These are phyloP conservation scores for Talaromyces islandicus DNA, from an alignment of 2,329 filamentous ascomycete species.

Conservation along the genomic window DNA sequence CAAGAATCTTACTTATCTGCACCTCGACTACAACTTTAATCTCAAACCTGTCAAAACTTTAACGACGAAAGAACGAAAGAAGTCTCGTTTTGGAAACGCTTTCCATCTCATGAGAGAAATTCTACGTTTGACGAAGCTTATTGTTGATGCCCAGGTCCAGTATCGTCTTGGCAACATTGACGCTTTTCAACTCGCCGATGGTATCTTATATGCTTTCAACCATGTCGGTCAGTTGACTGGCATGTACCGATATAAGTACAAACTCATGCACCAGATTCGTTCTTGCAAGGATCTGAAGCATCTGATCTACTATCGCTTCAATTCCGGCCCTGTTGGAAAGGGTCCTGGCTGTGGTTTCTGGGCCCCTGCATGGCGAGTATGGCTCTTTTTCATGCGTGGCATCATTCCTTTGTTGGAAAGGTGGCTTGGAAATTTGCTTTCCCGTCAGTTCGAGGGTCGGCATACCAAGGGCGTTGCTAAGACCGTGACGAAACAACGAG, in stretches of 20 bases:
- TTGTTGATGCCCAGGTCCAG: constrained; percentile 97
- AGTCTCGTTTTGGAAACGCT: constrained; percentile 97
- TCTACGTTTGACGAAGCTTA: constrained; percentile 87
- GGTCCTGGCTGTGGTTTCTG: constrained; percentile 98
- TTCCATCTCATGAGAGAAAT: constrained; percentile 99
- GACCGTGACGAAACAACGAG: constrained; percentile 97
- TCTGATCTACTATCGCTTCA: constrained; percentile 98
- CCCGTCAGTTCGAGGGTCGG: constrained; percentile 94
- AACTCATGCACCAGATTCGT: constrained; percentile 98
- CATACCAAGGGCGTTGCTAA: constrained; percentile 99
- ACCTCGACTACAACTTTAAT: constrained; percentile 99
- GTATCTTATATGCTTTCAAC: constrained; percentile 99
- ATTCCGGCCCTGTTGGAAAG: constrained; percentile 92
- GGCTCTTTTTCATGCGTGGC: constrained; percentile 98
- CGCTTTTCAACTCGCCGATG: constrained; percentile 95
- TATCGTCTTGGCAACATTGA: constrained; percentile 97
- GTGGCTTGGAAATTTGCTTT: constrained; percentile 95
- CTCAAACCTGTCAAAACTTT: constrained; percentile 97
- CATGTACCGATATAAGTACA: constrained; percentile 99
- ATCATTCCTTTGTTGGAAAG: constrained; percentile 94
- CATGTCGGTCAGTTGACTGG: constrained; percentile 96
- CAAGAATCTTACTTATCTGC: constrained; percentile 96
- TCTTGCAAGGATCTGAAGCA: constrained; percentile 99
- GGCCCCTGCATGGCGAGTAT: constrained; percentile 97
- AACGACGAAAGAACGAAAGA: constrained; percentile 98